phyloP scores from a whole-genome alignment of 306 rosid genomes.

The Acmispon strigosus region DNA sequence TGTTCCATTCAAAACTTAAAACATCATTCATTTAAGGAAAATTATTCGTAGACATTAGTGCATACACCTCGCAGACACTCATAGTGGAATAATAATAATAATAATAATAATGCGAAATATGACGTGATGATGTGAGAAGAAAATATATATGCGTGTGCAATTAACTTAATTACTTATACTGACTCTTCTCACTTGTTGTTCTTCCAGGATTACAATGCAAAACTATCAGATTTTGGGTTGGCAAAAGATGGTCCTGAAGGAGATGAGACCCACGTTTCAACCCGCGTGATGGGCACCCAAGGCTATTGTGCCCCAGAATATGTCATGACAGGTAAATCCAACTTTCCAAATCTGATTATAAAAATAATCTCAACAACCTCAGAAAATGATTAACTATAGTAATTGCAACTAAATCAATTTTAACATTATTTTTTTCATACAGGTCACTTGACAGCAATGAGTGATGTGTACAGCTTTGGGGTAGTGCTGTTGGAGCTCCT shows the following conservation, averaged over 20 bases:
- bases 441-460: slow-evolving; percentile 93
- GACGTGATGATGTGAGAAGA: no score
- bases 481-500: slow-evolving; percentile 71
- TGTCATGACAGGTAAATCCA: slow-evolving; percentile 68
- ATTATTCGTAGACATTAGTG: no score
- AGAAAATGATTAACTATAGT: not conserved
- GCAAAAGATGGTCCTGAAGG: slow-evolving; percentile 97
- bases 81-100: no score
- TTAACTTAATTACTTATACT: not conserved
- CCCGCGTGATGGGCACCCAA: slow-evolving; percentile 87
- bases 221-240: slow-evolving; percentile 85
- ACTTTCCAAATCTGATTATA: not conserved
- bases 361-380: not conserved
- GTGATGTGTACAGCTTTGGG: slow-evolving; percentile 92
- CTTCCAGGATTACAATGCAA: slow-evolving; percentile 70
- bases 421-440: not conserved
- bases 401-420: not conserved
- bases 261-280: slow-evolving; percentile 90
- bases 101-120: no score
- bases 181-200: not conserved
- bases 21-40: no score
- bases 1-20: not conserved
- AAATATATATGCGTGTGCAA: no score
- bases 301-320: slow-evolving; percentile 97
- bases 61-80: no score